Evolutionary conservation across 169 alveolate species (phyloP).

Genomic region (Cyclospora cayetanensis): DNA sequence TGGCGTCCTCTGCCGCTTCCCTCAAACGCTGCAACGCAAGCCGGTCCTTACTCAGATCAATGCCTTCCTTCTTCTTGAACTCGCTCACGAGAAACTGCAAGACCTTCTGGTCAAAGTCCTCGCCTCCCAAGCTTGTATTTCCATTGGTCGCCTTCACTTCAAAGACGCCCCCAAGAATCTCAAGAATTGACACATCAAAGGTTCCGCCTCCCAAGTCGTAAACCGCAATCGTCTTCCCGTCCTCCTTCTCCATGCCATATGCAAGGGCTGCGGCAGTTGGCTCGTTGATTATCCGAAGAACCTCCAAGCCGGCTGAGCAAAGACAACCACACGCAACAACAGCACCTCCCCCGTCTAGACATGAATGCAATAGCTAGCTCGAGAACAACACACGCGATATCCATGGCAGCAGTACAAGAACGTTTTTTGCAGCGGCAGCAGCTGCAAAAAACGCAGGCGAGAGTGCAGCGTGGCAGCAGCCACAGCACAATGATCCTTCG

Average conservation of each 20-base stretch:
- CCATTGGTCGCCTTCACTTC: conserved; percentile 99
- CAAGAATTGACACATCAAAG: conserved; percentile 98
- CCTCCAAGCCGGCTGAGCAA: conserved; percentile 96
- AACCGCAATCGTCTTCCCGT: conserved; percentile 92
- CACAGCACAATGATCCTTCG: not conserved
- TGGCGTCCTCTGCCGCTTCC: conserved; percentile 99
- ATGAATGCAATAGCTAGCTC: not conserved
- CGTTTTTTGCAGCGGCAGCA: too few species aligned
- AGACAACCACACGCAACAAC: too few species aligned
- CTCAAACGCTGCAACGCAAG: conserved; percentile 97
- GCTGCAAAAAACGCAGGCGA: too few species aligned
- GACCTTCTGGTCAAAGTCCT: conserved; percentile 97
- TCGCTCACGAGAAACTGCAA: conserved; percentile 94
- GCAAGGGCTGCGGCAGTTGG: conserved; percentile 99
- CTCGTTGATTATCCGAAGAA: conserved; percentile 98
- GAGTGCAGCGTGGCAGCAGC: not conserved
- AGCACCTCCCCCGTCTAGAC: not conserved
- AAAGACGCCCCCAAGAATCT: conserved; percentile 97
- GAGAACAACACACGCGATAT: too few species aligned
- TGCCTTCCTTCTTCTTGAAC: conserved; percentile 95
- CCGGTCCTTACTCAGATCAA: conserved; percentile 95
- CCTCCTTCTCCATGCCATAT: conserved; percentile 97
- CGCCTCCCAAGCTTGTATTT: conserved; percentile 99
- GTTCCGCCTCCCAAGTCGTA: conserved; percentile 98
- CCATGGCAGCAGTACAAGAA: too few species aligned